A percentile compares a stretch with the other conserved stretches of the same genome.
Evolutionary conservation across 805 yeast species (phyloP).

Genomic region (Wickerhamiella kurtzmanii): DNA sequence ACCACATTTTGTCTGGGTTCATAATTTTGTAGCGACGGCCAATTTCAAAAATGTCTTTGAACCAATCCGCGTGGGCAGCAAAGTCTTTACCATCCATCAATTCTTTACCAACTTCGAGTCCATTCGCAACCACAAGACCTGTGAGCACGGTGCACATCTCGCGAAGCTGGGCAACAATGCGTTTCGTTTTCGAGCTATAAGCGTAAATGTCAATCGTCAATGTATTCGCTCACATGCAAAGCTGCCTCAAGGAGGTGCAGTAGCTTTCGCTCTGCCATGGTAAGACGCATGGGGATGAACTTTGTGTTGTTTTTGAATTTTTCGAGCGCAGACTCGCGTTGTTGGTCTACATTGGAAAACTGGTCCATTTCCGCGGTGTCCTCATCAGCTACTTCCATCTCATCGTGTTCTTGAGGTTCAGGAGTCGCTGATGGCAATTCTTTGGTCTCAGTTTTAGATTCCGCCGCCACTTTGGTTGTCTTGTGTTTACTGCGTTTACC

Average conservation of each 20-base stretch:
- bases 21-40: slow-evolving; percentile 71
- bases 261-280: slow-evolving; percentile 54
- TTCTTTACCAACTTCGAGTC: slow-evolving; percentile 54
- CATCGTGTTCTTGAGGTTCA: slow-evolving; percentile 2
- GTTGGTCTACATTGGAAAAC: slow-evolving; percentile 2
- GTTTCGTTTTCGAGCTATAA: slow-evolving; percentile 51
- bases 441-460: not conserved
- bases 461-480: not conserved
- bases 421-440: not conserved
- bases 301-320: slow-evolving; percentile 28
- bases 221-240: slow-evolving; percentile 62
- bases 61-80: slow-evolving; percentile 60
- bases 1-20: slow-evolving; percentile 75
- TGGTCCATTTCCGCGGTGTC: slow-evolving; percentile 1
- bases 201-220: slow-evolving; percentile 62
- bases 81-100: slow-evolving; percentile 51
- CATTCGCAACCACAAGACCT: slow-evolving; percentile 66
- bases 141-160: slow-evolving; percentile 70
- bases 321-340: slow-evolving; percentile 4
- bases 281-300: slow-evolving; percentile 57
- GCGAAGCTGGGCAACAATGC: slow-evolving; percentile 57
- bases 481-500: slow-evolving; percentile 31
- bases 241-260: slow-evolving; percentile 62
- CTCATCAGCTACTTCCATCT: slow-evolving; percentile 8
- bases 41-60: slow-evolving; percentile 54